Conservation (phyloP, 495 filamentous ascomycete species). For the Trichoderma erinaceum region DNA sequence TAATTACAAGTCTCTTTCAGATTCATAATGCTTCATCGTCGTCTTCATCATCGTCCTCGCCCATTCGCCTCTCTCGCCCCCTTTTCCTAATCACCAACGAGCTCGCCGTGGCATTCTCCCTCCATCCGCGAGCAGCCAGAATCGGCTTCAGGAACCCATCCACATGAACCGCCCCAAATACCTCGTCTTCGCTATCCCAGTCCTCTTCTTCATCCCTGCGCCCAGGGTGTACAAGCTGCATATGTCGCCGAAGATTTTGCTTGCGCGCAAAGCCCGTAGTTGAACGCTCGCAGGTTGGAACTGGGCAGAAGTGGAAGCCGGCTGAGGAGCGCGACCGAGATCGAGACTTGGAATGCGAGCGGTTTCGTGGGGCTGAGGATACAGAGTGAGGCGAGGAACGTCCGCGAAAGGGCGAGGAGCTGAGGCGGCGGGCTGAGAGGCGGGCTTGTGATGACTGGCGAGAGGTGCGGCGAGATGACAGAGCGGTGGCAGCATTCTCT, state of each 20-base stretch:
- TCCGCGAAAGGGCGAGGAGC: not conserved
- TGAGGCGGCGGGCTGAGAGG: not conserved
- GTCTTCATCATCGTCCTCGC: conserved; percentile 5
- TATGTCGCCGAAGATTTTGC: conserved; percentile 29
- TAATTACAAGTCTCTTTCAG: not conserved
- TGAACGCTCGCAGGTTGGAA: conserved; percentile 20
- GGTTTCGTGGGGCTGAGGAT: not conserved
- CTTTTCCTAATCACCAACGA: conserved; percentile 19
- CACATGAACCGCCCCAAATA: conserved; percentile 47
- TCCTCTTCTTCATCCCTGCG: conserved; percentile 20
- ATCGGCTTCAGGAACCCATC: conserved; percentile 47
- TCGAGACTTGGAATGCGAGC: not conserved
- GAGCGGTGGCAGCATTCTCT: not conserved
- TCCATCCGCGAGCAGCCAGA: conserved; percentile 1
- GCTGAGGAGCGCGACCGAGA: conserved; percentile 2
- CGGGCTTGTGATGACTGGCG: not conserved
- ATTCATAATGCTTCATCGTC: not conserved
- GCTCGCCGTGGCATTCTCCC: not conserved
- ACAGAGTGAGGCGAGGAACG: not conserved
- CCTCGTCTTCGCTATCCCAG: conserved; percentile 42
- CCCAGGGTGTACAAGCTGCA: conserved; percentile 33
- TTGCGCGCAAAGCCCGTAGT: conserved; percentile 26
- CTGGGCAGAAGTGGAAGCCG: conserved; percentile 19
- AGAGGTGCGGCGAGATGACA: not conserved
- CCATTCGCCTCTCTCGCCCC: conserved; percentile 22